A percentile compares a stretch with the other conserved stretches of the same genome.
These are phyloP conservation scores for Pseudocercospora pini-densiflorae DNA, from an alignment of 2,329 filamentous ascomycete species.

Conservation along the genomic window DNA sequence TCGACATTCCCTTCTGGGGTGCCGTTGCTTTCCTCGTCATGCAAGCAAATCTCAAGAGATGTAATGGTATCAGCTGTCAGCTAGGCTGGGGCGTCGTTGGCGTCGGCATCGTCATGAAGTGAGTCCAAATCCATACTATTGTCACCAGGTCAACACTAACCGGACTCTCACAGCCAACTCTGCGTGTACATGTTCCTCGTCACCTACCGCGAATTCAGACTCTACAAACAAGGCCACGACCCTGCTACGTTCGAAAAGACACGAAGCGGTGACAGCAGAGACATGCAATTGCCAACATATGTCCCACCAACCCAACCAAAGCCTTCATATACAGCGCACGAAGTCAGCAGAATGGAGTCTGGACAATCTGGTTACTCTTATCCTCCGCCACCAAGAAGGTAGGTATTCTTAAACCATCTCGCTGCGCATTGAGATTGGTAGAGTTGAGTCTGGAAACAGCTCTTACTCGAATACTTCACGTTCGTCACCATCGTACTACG, in stretches of 20 bases:
- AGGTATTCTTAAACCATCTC: background rate
- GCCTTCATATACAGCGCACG: background rate
- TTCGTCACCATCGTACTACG: background rate
- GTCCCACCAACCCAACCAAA: background rate
- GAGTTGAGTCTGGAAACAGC: background rate
- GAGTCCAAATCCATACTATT: background rate
- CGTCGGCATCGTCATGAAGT: constrained; percentile 19
- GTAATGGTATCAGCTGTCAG: constrained; percentile 17
- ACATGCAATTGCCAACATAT: constrained; percentile 4
- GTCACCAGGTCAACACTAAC: background rate
- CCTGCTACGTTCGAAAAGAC: constrained; percentile 3
- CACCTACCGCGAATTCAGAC: background rate
- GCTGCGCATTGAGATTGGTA: background rate
- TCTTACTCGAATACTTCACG: background rate
- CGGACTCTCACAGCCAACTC: background rate
- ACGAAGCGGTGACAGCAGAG: background rate
- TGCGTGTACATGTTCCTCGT: background rate
- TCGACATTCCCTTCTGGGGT: constrained; percentile 52
- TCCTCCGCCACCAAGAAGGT: background rate
- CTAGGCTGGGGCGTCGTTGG: constrained; percentile 20
- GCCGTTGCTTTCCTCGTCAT: constrained; percentile 40
- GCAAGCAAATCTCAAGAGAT: constrained; percentile 22
- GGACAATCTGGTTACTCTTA: background rate
- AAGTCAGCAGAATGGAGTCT: background rate
- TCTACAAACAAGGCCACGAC: background rate